Base-by-base conservation (phyloP, 2,329 filamentous ascomycete genomes). In the Fusarium sp. region DNA sequence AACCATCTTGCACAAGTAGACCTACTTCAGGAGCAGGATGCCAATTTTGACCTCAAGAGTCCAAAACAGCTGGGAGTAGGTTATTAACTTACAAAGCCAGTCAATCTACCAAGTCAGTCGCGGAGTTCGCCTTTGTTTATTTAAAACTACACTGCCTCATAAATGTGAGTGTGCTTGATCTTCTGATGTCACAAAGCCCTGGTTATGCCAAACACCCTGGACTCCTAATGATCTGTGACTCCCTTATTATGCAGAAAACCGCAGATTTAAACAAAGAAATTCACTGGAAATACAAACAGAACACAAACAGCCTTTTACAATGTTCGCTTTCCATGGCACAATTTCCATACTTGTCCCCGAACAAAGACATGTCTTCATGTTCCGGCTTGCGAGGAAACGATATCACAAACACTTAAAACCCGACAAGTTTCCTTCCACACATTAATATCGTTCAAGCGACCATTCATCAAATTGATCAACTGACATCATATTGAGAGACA, bases 351-450 rank as follows among this genome's bases (percentile, higher is more conserved):
- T 20, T 19, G 9, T 28, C 34, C 34, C 7, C 17, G 42, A 62
- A 62, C 56, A 62, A 55, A 62, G 42, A 17, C 20, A 4, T n/a
- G 43, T 47, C 42, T 55, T 36, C 23, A 21, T 38, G n/a, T 7
- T 17, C 15, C 6, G 26, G 17, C 12, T 34, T 10, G 9, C 17
- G n/a, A 36, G 34, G 34, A 36, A 17, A 19, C n/a, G 7, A 19
- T 36, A 36, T n/a, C 34, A 10, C 17, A 45, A 45, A 30, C 19
- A 45, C 17, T 28, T 28, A 19, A 24, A 19, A 45, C 15, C 24
- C 17, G 43, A 30, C 23, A 45, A 28, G n/a, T 45, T 45, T 20
- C 34, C 34, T 36, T 36, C 34, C 34, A 19, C 34, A n/a, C 19
- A 10, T n/a, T 36, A n/a, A 4, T 10, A 36, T n/a, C 4, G 28